Evolutionary conservation across 768 basidiomycete genomes (phyloP).

Genomic region (Suillus ampliporus): DNA sequence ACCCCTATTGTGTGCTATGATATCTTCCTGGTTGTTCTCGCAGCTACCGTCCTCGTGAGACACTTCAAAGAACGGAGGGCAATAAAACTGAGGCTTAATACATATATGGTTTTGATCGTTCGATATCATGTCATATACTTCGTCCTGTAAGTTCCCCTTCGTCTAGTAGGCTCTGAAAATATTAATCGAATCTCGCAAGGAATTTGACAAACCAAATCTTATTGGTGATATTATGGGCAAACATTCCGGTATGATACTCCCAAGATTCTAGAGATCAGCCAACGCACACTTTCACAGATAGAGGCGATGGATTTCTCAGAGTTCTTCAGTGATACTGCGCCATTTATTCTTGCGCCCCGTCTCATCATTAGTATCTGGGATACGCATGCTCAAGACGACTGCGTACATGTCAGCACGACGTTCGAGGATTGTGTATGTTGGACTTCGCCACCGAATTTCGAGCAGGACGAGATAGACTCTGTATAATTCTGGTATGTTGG

Average conservation of each 20-base stretch:
- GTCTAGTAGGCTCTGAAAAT: neutral
- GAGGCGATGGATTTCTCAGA: neutral
- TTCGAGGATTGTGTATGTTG: neutral
- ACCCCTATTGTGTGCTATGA: slow-evolving; percentile 3
- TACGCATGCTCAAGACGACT: neutral
- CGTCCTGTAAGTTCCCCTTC: neutral
- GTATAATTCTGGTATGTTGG: neutral
- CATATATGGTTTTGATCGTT: neutral
- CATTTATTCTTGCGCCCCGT: neutral
- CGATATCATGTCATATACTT: slow-evolving; percentile 4
- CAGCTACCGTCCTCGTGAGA: neutral
- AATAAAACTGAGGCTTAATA: neutral
- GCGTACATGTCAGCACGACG: neutral
- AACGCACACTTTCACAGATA: neutral
- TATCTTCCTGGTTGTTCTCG: neutral
- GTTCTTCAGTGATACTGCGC: slow-evolving; percentile 2
- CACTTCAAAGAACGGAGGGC: neutral
- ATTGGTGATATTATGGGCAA: neutral
- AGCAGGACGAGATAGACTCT: neutral
- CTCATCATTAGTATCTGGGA: slow-evolving; percentile 7
- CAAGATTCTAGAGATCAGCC: neutral
- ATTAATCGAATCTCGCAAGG: neutral
- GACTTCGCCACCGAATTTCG: neutral
- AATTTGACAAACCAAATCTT: neutral
- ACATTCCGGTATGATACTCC: neutral